These are phyloP conservation scores for Xerocomellus intermedius DNA, from an alignment of 768 basidiomycete species.

Conservation along the genomic window DNA sequence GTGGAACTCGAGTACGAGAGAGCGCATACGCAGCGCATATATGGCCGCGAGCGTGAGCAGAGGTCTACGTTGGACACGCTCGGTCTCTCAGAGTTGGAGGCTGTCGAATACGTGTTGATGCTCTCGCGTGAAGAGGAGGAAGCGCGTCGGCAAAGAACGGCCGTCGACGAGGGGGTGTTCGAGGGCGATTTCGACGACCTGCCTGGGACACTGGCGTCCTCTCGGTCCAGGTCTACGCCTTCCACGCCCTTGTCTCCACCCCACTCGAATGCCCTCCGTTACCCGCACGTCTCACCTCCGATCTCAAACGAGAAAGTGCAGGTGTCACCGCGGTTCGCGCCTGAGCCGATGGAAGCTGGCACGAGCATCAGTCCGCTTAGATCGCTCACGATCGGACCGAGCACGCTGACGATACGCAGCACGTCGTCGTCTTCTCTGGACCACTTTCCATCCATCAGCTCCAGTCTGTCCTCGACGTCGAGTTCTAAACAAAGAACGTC, in stretches of 20 bases:
- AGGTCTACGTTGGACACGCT: conserved; percentile 53
- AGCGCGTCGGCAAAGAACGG: conserved; percentile 9
- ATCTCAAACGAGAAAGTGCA: conserved; percentile 53
- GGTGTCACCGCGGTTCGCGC: conserved; percentile 47
- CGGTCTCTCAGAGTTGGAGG: conserved; percentile 72
- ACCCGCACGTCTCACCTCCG: conserved; percentile 26
- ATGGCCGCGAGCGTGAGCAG: conserved; percentile 59
- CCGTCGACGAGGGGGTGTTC: conserved; percentile 55
- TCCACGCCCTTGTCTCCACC: conserved; percentile 7
- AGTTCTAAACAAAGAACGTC: conserved; percentile 19
- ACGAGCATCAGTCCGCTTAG: conserved; percentile 30
- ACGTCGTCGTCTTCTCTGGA: conserved; percentile 25
- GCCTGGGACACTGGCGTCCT: conserved; percentile 15
- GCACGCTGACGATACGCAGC: conserved; percentile 7
- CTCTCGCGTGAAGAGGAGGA: conserved; percentile 75
- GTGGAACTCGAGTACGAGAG: conserved; percentile 52
- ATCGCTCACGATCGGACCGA: conserved; percentile 6
- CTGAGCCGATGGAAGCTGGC: conserved; percentile 59
- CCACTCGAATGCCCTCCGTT: conserved; percentile 25
- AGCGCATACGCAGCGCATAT: conserved; percentile 32
- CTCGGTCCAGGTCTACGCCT: conserved; percentile 6
- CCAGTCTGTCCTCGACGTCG: conserved; percentile 27
- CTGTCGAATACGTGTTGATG: conserved; percentile 80
- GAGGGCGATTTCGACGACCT: conserved; percentile 43
- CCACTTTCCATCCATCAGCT: conserved; percentile 36